phyloP scores from a whole-genome alignment of 208 protist genomes.

The Crithidia expoeki region DNA sequence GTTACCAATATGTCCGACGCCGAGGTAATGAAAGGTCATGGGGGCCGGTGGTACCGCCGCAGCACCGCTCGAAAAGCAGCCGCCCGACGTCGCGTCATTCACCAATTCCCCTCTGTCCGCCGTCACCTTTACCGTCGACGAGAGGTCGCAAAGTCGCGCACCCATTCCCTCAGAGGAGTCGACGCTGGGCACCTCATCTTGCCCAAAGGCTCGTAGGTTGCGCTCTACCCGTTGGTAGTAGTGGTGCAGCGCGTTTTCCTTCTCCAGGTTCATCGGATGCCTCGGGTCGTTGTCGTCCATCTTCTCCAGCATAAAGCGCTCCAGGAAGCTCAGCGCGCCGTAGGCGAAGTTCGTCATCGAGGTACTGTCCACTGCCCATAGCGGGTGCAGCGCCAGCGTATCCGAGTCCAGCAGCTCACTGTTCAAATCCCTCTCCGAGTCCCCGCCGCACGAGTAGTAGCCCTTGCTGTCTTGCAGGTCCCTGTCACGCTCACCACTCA shows the following conservation, averaged over 20 bases:
- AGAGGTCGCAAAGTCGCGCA: not conserved
- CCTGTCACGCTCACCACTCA: not conserved
- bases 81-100: constrained; percentile 9
- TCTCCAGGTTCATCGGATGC: constrained; percentile 69
- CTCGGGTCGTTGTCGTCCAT: constrained; percentile 80
- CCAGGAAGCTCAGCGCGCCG: constrained; percentile 70
- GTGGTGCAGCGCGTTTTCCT: constrained; percentile 42
- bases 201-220: constrained; percentile 39
- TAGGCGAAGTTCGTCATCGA: constrained; percentile 70
- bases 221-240: constrained; percentile 46
- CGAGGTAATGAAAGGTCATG: constrained; percentile 25
- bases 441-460: not conserved
- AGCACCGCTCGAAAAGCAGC: not conserved
- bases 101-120: not conserved
- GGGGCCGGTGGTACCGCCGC: not conserved
- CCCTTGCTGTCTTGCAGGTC: not conserved
- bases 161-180: not conserved
- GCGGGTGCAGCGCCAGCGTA: constrained; percentile 43
- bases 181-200: constrained; percentile 6
- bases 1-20: constrained; percentile 24
- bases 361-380: constrained; percentile 63
- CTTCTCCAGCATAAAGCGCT: constrained; percentile 70
- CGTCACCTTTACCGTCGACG: not conserved
- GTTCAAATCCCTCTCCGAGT: not conserved
- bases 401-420: constrained; percentile 39